Evolutionary conservation across 352 stramenopile species (phyloP), one percentile per base, ranked within the genome.

Genomic region (Phytophthora palmivora): DNA sequence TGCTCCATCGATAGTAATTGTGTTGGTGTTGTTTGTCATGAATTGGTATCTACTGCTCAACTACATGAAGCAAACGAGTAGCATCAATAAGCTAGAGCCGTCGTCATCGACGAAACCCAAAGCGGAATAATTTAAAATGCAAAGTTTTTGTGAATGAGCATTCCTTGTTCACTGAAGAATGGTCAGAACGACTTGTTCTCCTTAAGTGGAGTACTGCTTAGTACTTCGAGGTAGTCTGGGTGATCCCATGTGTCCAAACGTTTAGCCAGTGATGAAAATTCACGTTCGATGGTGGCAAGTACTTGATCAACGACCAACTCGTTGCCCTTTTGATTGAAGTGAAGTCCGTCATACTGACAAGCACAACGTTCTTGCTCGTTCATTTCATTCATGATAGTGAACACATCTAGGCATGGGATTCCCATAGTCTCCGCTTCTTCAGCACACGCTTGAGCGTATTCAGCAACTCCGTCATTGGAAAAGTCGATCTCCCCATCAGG

Each of bases 321-420:
- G 33, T 82, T 76, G 36, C 73, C 66, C 30, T 63, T 67, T 15
- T 44, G 11, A 11, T 69, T 72, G 28, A 82, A 59, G 49, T 79
- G 73, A 36, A 82, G 58, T 9, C 73, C 73, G 42, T 82, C 73
- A 26, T 63, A 67, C 12, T 76, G 58, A 26, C 36, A 63, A 2
- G 12, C 45, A 15, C 32, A 33, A 33, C 62, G 50, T 24, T 76
- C 43, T 10, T 66, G 19, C 3, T 58, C 53, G 4, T 37, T 30
- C 39, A 79, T 18, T 32, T 50, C 44, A 33, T 69, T 65, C 56
- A 79, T 77, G 6, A 55, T 42, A 6, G 39, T 50, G 43, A 70
- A 57, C 34, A 79, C 22, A 41, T 78, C 54, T 21, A 82, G 32
- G 4, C 41, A 49, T 9, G 53, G 34, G 2, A 73, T 19, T 5